Conservation (phyloP, 768 basidiomycete genomes). For the Mrakia gelida region DNA sequence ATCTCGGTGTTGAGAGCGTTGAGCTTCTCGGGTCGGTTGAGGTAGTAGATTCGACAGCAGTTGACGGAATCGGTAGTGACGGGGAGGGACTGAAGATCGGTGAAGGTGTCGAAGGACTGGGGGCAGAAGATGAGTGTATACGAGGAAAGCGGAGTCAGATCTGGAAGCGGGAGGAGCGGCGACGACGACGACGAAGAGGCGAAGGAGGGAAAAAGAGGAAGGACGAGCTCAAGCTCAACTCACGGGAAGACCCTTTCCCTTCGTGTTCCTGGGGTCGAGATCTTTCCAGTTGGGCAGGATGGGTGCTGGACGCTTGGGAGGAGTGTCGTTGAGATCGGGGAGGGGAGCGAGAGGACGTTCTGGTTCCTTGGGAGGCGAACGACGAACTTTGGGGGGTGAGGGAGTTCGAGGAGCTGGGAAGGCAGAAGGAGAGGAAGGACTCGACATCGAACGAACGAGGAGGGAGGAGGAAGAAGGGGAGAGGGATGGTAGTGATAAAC, state of each 20-base stretch:
- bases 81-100: no score
- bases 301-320: background rate
- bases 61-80: background rate
- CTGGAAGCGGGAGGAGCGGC: background rate
- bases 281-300: background rate
- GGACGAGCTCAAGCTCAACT: background rate
- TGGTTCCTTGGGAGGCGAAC: background rate
- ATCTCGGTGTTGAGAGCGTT: slow-evolving; percentile 79
- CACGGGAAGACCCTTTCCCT: background rate
- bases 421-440: background rate
- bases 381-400: no score
- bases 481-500: background rate
- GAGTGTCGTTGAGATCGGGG: background rate
- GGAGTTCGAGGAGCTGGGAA: background rate
- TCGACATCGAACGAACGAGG: background rate
- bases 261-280: background rate
- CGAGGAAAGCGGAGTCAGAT: background rate
- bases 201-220: background rate
- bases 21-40: slow-evolving; percentile 73
- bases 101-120: background rate
- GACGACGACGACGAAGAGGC: no score
- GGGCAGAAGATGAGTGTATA: background rate
- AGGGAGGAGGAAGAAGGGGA: background rate
- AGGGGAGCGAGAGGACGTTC: background rate
- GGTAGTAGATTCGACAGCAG: slow-evolving; percentile 51